A percentile compares a stretch with the other conserved stretches of the same genome.
These are phyloP conservation scores for Eimeria acervulina DNA, from an alignment of 169 alveolate species.

Conservation along the genomic window DNA sequence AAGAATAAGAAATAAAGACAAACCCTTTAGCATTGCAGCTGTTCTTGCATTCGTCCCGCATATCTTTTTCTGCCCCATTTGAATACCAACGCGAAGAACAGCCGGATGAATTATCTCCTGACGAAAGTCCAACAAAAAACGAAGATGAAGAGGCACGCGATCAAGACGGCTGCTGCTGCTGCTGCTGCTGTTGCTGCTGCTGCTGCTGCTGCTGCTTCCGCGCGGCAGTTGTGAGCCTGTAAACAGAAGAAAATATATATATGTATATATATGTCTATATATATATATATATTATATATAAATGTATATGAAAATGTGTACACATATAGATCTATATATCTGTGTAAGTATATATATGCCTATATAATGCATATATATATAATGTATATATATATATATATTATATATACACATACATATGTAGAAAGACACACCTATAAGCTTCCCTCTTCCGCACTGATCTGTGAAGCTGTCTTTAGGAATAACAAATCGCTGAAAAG, in stretches of 20 bases:
- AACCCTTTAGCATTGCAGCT: conserved; percentile 73
- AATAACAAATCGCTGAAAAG: conserved; percentile 32
- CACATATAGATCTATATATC: too few relatives aligned
- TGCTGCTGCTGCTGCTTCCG: background rate
- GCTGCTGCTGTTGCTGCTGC: background rate
- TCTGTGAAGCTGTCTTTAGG: conserved; percentile 34
- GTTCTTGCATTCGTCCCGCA: conserved; percentile 66
- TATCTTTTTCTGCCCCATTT: conserved; percentile 27
- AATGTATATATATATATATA: background rate
- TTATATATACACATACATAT: too few relatives aligned
- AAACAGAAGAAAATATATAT: too few relatives aligned
- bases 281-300: too few relatives aligned
- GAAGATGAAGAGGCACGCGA: background rate
- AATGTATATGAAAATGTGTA: too few relatives aligned
- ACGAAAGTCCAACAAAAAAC: conserved; percentile 13
- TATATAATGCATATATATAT: too few relatives aligned
- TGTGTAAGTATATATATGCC: too few relatives aligned
- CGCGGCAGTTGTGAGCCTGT: background rate
- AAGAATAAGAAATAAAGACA: too few relatives aligned
- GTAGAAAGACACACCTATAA: too few relatives aligned
- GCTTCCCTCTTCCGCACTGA: background rate
- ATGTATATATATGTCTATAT: too few relatives aligned
- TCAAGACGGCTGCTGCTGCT: background rate
- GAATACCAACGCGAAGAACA: conserved; percentile 53
- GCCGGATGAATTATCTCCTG: conserved; percentile 70